phyloP scores from a whole-genome alignment of 192 early-diverging fungal genomes.

The Coemansia pectinata region DNA sequence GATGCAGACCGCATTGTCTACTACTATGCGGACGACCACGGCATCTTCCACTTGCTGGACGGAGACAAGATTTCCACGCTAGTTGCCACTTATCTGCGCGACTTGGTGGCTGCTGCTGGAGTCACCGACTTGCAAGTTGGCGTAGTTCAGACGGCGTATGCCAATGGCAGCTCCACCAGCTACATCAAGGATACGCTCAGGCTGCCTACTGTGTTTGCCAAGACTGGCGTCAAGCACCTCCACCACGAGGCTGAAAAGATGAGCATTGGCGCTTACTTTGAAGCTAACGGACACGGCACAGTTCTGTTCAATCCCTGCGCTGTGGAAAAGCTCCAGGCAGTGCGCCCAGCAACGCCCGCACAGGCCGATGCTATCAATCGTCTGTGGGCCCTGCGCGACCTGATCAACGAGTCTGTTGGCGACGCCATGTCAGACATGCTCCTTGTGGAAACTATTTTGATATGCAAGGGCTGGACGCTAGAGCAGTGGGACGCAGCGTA shows the following conservation, averaged over 20 bases:
- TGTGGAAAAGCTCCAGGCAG: conserved; percentile 53
- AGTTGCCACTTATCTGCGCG: conserved; percentile 91
- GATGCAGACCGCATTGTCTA: conserved; percentile 98
- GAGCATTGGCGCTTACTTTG: conserved; percentile 99
- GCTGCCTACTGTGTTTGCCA: conserved; percentile 93
- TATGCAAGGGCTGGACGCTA: conserved; percentile 76
- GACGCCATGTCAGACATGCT: conserved; percentile 98
- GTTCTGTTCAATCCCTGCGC: conserved; percentile 91
- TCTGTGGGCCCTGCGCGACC: conserved; percentile 81
- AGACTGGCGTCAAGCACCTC: conserved; percentile 98
- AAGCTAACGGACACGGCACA: conserved; percentile 99
- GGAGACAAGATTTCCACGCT: conserved; percentile 99
- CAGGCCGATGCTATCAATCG: conserved; percentile 76
- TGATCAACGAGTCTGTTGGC: conserved; percentile 99
- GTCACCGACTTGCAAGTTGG: conserved; percentile 82
- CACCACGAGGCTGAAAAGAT: conserved; percentile 98
- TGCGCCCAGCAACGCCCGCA: conserved; percentile 62
- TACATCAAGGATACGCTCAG: conserved; percentile 89
- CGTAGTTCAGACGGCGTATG: conserved; percentile 99
- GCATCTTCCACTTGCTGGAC: conserved; percentile 88
- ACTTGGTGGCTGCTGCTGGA: conserved; percentile 78
- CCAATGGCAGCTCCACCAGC: conserved; percentile 94
- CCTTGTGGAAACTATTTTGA: conserved; percentile 90
- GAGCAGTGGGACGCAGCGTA: conserved; percentile 92
- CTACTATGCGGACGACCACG: conserved; percentile 80